A percentile compares a stretch with the other conserved stretches of the same genome.
Conservation (phyloP, 2,329 filamentous ascomycete genomes). For the Aspergillus calidoustus region DNA sequence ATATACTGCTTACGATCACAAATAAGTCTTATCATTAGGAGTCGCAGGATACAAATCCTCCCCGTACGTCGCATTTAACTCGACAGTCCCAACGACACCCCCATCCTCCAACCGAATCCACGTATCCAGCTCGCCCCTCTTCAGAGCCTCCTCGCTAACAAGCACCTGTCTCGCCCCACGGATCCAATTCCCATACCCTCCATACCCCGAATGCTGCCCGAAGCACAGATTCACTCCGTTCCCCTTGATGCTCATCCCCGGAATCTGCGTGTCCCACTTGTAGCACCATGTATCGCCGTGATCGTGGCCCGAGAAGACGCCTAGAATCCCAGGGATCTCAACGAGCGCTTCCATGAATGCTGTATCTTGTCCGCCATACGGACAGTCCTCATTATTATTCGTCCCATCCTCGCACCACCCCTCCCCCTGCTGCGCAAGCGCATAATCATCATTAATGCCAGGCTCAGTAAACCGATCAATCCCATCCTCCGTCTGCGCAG, state of each 20-base stretch:
- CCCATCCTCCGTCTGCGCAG: constrained; percentile 48
- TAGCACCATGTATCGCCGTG: constrained; percentile 65
- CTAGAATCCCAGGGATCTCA: constrained; percentile 59
- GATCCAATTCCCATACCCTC: constrained; percentile 69
- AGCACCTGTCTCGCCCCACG: constrained; percentile 64
- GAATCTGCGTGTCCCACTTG: constrained; percentile 41
- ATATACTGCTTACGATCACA: background rate
- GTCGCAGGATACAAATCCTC: constrained; percentile 9
- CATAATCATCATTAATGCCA: constrained; percentile 54
- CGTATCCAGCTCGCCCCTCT: constrained; percentile 50
- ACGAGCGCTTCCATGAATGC: constrained; percentile 66
- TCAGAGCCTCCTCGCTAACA: constrained; percentile 51
- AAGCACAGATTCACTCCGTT: constrained; percentile 59
- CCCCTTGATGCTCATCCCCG: constrained; percentile 41
- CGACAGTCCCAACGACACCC: constrained; percentile 48
- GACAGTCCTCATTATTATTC: constrained; percentile 2
- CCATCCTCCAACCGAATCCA: constrained; percentile 60
- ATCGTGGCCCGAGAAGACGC: constrained; percentile 68
- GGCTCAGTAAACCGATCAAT: constrained; percentile 50
- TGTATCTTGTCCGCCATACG: constrained; percentile 56
- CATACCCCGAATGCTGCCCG: constrained; percentile 70
- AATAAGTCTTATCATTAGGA: background rate
- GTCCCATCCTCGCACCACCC: constrained; percentile 12
- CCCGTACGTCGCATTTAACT: constrained; percentile 56
- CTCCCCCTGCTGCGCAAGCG: constrained; percentile 28